Conservation (phyloP, 306 rosid species). For the Vigna nakashimae region DNA sequence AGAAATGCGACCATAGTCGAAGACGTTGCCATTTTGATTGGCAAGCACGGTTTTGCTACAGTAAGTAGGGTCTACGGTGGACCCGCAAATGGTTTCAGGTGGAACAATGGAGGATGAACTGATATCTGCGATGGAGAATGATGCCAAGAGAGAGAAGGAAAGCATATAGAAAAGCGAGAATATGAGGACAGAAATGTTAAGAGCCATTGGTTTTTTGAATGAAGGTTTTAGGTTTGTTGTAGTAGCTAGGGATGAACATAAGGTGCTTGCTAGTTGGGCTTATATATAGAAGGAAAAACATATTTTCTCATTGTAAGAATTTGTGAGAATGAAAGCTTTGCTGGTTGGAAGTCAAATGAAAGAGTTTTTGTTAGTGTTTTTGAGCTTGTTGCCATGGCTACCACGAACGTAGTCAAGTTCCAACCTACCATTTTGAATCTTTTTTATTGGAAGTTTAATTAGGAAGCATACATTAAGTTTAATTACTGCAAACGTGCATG, state of each 20-base stretch:
- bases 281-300: conserved; percentile 45
- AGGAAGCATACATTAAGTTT: conserved; percentile 8
- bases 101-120: conserved; percentile 32
- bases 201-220: conserved; percentile 40
- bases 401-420: conserved; percentile 25
- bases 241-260: conserved; percentile 3
- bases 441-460: conserved; percentile 3
- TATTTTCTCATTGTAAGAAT: conserved; percentile 11
- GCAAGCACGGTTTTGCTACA: conserved; percentile 58
- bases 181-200: conserved; percentile 34
- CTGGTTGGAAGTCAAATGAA: conserved; percentile 31
- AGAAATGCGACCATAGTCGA: conserved; percentile 62
- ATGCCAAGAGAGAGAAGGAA: background rate
- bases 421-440: background rate
- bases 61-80: conserved; percentile 63
- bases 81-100: conserved; percentile 53
- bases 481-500: background rate
- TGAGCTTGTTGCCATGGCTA: conserved; percentile 34
- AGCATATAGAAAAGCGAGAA: conserved; percentile 4
- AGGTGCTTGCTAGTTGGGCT: conserved; percentile 20
- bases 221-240: background rate
- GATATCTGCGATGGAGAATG: conserved; percentile 39
- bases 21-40: conserved; percentile 54
- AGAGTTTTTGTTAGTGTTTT: background rate
- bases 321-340: conserved; percentile 10